Evolutionary conservation across 1,284 basidiomycete genomes (phyloP).

Genomic region (Ustilago sp.): DNA sequence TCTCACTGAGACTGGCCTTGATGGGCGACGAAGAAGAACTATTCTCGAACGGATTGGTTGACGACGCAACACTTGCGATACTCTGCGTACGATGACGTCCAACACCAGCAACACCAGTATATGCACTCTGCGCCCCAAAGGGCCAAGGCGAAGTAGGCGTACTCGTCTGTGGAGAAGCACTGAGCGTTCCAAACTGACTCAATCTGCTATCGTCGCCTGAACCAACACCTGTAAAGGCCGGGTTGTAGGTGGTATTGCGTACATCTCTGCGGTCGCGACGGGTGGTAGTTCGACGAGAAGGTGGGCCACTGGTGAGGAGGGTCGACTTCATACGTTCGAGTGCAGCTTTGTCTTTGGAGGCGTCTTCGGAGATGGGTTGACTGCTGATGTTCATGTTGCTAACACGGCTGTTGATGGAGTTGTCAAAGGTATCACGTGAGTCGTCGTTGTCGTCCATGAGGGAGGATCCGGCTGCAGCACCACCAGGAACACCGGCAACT

Average conservation of each 20-base stretch:
- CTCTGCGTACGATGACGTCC: constrained; percentile 55
- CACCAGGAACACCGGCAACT: constrained; percentile 6
- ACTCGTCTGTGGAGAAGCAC: constrained; percentile 30
- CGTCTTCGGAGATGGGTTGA: constrained; percentile 71
- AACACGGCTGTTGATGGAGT: constrained; percentile 40
- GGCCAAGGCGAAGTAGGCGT: constrained; percentile 38
- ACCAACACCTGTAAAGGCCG: constrained; percentile 40
- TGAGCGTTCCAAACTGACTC: constrained; percentile 44
- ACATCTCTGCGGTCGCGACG: constrained; percentile 71
- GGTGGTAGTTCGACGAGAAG: constrained; percentile 69
- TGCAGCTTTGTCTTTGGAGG: constrained; percentile 72
- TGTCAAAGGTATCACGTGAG: constrained; percentile 37
- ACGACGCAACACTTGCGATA: constrained; percentile 52
- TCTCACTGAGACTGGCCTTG: constrained; percentile 71
- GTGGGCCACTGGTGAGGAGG: constrained; percentile 63
- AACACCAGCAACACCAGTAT: constrained; percentile 42
- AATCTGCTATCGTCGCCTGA: constrained; percentile 30
- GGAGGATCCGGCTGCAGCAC: constrained; percentile 31
- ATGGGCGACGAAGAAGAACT: constrained; percentile 28
- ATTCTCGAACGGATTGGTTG: constrained; percentile 53
- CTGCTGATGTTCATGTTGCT: constrained; percentile 69
- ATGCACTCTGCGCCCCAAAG: constrained; percentile 38
- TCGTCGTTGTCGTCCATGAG: constrained; percentile 64
- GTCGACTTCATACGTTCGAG: constrained; percentile 72
- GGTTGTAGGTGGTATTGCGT: constrained; percentile 71